phyloP scores from a whole-genome alignment of 1,139 yeast genomes.

The Yamadazyma atlantica region DNA sequence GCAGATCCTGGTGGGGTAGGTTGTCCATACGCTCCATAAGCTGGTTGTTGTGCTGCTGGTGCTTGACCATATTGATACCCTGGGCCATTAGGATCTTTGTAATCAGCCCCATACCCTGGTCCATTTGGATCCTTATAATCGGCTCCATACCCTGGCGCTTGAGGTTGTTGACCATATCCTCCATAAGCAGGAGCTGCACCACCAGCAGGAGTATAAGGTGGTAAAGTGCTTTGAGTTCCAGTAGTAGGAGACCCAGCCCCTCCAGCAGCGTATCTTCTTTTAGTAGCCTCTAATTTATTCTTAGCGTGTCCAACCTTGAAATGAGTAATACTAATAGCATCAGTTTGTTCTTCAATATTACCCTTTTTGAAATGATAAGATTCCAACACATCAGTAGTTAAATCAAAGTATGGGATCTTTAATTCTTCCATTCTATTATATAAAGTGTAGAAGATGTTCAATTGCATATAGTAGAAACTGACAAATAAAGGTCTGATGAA shows the following conservation, averaged over 20 bases:
- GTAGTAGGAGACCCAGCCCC: conserved; percentile 24
- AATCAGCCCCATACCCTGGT: conserved; percentile 12
- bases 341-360: conserved; percentile 84
- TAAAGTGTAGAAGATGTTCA: conserved; percentile 90
- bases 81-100: conserved; percentile 18
- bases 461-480: conserved; percentile 94
- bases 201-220: conserved; percentile 27
- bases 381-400: conserved; percentile 77
- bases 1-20: conserved; percentile 17
- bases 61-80: conserved; percentile 14
- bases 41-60: conserved; percentile 5
- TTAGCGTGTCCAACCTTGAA: conserved; percentile 89
- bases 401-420: conserved; percentile 94
- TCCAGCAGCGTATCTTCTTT: conserved; percentile 64
- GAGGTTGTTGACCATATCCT: conserved; percentile 14
- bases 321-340: conserved; percentile 81
- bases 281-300: conserved; percentile 77
- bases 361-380: conserved; percentile 83
- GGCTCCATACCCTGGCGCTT: conserved; percentile 10
- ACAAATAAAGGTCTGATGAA: conserved; percentile 92
- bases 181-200: conserved; percentile 19
- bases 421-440: conserved; percentile 90
- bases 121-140: conserved; percentile 14
- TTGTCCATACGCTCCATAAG: conserved; percentile 14
- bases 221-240: conserved; percentile 19